Evolutionary conservation across 352 stramenopile species (phyloP).

Genomic region (Phytophthora litchii): DNA sequence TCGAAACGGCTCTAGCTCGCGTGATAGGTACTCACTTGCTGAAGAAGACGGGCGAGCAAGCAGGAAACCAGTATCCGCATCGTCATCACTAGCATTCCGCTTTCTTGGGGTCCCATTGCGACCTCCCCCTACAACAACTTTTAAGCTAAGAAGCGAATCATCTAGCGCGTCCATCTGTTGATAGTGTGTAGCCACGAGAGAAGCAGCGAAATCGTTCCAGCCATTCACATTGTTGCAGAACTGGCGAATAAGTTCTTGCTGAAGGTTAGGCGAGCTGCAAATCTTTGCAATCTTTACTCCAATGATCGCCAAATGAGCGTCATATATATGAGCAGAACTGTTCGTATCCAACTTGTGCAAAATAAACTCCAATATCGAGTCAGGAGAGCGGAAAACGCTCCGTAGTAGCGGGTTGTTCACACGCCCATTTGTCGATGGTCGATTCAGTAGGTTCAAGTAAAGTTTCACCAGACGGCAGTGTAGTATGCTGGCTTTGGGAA

Average conservation of each 20-base stretch:
- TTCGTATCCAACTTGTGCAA: constrained; percentile 66
- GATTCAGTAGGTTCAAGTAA: constrained; percentile 71
- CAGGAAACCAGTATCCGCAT: constrained; percentile 57
- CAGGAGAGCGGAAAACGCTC: constrained; percentile 71
- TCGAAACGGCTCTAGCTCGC: constrained; percentile 68
- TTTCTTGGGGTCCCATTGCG: constrained; percentile 25
- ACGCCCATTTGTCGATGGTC: constrained; percentile 57
- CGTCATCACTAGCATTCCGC: constrained; percentile 41
- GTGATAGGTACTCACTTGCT: constrained; percentile 67
- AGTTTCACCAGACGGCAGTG: constrained; percentile 76
- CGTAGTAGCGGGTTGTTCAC: constrained; percentile 81
- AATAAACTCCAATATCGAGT: constrained; percentile 75
- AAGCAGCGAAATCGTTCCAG: constrained; percentile 73
- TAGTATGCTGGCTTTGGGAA: constrained; percentile 72
- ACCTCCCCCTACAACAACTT: constrained; percentile 23
- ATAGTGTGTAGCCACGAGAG: constrained; percentile 74
- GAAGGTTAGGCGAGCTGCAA: constrained; percentile 68
- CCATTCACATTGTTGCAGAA: constrained; percentile 66
- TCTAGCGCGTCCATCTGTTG: constrained; percentile 80
- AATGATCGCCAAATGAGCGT: constrained; percentile 75
- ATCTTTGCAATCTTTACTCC: constrained; percentile 85
- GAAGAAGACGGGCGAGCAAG: constrained; percentile 62
- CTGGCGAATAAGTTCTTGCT: constrained; percentile 80
- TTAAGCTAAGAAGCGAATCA: constrained; percentile 43
- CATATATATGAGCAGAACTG: constrained; percentile 56